Conservation (phyloP, 768 basidiomycete species). For the Tylopilus intermedius region DNA sequence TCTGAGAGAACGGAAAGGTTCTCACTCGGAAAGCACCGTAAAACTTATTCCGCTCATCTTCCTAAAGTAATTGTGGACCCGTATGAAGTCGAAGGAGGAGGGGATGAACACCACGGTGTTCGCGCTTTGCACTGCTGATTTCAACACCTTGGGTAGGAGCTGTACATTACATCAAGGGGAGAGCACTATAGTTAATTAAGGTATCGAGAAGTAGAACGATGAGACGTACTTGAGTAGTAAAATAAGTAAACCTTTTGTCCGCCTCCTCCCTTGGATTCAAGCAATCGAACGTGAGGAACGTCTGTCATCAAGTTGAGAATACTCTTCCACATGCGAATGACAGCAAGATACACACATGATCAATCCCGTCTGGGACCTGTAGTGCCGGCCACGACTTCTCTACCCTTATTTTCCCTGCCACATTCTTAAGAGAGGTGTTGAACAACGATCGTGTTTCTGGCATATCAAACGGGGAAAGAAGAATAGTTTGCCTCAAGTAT, state of each 20-base stretch:
- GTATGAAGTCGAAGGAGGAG: constrained; percentile 94
- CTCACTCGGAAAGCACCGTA: constrained; percentile 86
- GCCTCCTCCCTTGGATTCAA: constrained; percentile 68
- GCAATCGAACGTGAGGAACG: constrained; percentile 72
- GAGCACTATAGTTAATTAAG: background rate
- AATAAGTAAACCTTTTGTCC: constrained; percentile 82
- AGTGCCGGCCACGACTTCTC: constrained; percentile 69
- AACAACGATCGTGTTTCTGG: constrained; percentile 83
- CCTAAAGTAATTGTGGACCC: constrained; percentile 81
- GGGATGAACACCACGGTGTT: constrained; percentile 89
- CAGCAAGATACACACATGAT: constrained; percentile 52
- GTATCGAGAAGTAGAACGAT: background rate
- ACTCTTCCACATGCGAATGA: background rate
- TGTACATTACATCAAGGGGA: constrained; percentile 25
- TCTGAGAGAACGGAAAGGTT: background rate
- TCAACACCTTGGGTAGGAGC: constrained; percentile 77
- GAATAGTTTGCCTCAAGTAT: constrained; percentile 84
- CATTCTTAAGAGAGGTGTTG: constrained; percentile 71
- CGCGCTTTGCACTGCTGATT: constrained; percentile 89
- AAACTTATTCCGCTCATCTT: constrained; percentile 68
- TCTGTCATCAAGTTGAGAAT: constrained; percentile 36
- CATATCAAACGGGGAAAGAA: constrained; percentile 83
- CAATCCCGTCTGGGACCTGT: constrained; percentile 75
- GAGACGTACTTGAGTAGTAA: constrained; percentile 69
- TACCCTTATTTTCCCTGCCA: constrained; percentile 75